phyloP scores from a whole-genome alignment of 1,284 basidiomycete genomes.

The Moesziomyces parantarcticus region DNA sequence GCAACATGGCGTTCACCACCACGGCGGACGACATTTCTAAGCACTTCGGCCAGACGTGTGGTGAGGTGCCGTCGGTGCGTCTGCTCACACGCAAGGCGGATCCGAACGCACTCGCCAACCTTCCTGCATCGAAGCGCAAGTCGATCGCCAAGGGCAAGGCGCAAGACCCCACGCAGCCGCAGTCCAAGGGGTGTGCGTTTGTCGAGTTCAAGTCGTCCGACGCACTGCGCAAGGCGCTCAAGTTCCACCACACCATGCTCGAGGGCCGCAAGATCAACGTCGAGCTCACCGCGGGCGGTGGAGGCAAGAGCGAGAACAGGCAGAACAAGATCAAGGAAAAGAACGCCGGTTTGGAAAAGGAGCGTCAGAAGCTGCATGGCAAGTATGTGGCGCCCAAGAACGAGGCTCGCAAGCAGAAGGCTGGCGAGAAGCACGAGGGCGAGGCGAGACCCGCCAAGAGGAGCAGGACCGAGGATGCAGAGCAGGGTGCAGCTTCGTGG shows the following conservation, averaged over 20 bases:
- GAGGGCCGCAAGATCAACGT: conserved; percentile 66
- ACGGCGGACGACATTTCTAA: conserved; percentile 57
- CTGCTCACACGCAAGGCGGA: conserved; percentile 63
- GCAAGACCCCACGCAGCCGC: conserved; percentile 51
- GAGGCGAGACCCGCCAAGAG: conserved; percentile 17
- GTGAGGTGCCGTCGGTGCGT: conserved; percentile 62
- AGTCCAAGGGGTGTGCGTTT: conserved; percentile 65
- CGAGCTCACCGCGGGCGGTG: conserved; percentile 66
- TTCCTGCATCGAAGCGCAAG: conserved; percentile 63
- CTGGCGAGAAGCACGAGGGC: conserved; percentile 12
- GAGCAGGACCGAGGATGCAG: conserved; percentile 6
- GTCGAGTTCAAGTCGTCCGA: conserved; percentile 56
- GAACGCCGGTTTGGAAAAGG: conserved; percentile 62
- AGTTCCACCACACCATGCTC: conserved; percentile 65
- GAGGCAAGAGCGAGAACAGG: conserved; percentile 57
- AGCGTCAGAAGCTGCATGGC: conserved; percentile 60
- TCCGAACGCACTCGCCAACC: conserved; percentile 35
- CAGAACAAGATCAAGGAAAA: conserved; percentile 64
- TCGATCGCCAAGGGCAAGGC: conserved; percentile 67
- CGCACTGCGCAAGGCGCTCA: conserved; percentile 62
- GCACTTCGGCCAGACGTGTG: conserved; percentile 59
- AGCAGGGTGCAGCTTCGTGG: conserved; percentile 29
- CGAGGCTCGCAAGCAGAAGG: conserved; percentile 49
- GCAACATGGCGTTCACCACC: conserved; percentile 66
- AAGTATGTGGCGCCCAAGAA: conserved; percentile 63